Base-by-base conservation (phyloP, 2,329 filamentous ascomycete species). In the Pseudogymnoascus sp. region DNA sequence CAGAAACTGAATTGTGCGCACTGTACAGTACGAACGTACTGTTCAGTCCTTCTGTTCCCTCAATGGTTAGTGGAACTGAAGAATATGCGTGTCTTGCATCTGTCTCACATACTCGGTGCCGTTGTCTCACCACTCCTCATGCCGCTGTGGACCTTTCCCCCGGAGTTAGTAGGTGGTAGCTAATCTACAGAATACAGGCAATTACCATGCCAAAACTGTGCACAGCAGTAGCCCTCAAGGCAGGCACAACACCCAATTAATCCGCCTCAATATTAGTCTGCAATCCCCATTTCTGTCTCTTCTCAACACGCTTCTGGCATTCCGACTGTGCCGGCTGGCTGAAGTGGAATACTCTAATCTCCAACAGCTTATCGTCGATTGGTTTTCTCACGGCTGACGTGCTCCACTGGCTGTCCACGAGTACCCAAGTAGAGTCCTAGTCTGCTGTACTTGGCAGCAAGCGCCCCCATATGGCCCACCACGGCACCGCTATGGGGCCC, bases 61-160 rank as follows among this genome's bases (percentile, higher is more conserved):
- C 47, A n/a, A 54, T 18, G 16, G 4, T 43, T 16, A 18, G 28
- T 30, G 30, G 9, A 32, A 32, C 6, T 32, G 30, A 32, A 32
- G 30, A 50, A 41, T 11, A 54, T 54, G 47, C 28, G 47, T 54
- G 47, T 54, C 47, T 54, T 32, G 47, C n/a, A 20, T n/a, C 47
- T 54, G 47, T 54, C 47, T 54, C 47, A 32, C 47, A 34, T 32
- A 54, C 28, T 54, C 28, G n/a, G 47, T 54, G 47, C 47, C 32
- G 47, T 8, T 54, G 47, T 54, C 47, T 54, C 28, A 54, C 47
- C 25, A 54, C 16, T 54, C 28, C 39, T 12, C 47, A 20, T 54
- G 47, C 47, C 28, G 47, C 47, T 34, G 47, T 32, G 47, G 32
- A 32, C 5, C 28, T 25, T 25, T 25, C 22, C 22, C 22, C n/a